Base-by-base conservation (phyloP, 129 eudicot genomes). In the Artemisia annua region DNA sequence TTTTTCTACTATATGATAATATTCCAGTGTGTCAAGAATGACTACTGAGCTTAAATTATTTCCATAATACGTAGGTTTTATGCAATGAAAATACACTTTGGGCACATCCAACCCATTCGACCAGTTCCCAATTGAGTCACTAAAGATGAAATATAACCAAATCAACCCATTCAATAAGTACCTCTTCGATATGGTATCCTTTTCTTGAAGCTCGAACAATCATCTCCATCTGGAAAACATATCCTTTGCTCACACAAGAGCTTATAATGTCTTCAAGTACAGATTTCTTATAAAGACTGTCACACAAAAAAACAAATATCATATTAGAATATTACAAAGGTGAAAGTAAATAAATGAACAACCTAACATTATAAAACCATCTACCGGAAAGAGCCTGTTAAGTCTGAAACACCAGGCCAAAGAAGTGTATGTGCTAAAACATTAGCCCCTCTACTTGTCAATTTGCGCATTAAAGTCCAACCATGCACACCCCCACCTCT, bases 381-480 rank as follows among this genome's bases (percentile, higher is more conserved):
- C 20, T 85, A 87, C 98, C 98, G 87, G 65, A 89, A 93, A 14
- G 98, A 93, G 78, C 98, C 96, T 74, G 97, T 93, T 66, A 93
- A 79, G 81, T 93, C 96, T 39, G 98, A 93, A 65, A 90, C 98
- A 76, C 97, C 92, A 30, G 95, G 98, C 96, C 89, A 87, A 76
- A 93, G 92, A 74, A 93, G 80, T 7, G 98, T 93, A 18, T 85
- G 95, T 58, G 92, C 98, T 71, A 93, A 95, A 60, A 93, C 97
- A 87, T 93, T 93, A 0, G 98, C 98, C 71, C 96, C 97, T 75
- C 97, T 86, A 82, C 98, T 93, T 44, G 98, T 93, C 78, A 93
- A 74, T 79, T 93, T 93, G 44, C 96, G 88, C 97, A 85, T 89
- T 59, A 93, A 75, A 67, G 83, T 87, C 95, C 96, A 89, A 20